Evolutionary conservation across 192 early-diverging fungal species (phyloP), one percentile per base, ranked within the genome.

Genomic region (Coemansia sp.): DNA sequence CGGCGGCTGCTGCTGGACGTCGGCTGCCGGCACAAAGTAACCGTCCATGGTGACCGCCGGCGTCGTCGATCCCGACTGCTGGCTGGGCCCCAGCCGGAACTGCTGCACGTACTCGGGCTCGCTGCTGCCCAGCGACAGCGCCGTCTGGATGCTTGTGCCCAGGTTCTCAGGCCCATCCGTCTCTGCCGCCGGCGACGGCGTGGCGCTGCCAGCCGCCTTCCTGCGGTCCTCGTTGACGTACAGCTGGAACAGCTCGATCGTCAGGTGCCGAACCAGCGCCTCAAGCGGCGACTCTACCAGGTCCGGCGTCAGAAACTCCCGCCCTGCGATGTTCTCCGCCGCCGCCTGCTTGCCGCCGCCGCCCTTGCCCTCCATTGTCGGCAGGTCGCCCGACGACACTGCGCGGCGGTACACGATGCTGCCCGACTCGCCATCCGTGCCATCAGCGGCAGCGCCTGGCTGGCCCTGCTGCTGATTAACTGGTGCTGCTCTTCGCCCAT

Each of bases 31-130:
- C 52, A 70, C 52, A 76, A 82, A 82, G 57, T 82, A 82, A 25
- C 79, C 79, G 29, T 82, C 79, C 73, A 82, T 76, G 0, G 79
- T 76, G 37, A 82, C 79, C 0, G 79, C 74, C 9, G 79, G 79
- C 36, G 79, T 76, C 19, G 48, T 63, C 17, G 79, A 70, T 2
- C 74, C 79, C 0, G 79, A 76, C 31, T 64, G 56, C 64, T 67
- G 25, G 57, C 74, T 76, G 30, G 79, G 79, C 1, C 73, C 79
- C n/a, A 82, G 70, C 2, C 74, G 70, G 65, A 82, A 82, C 64
- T 82, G 79, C 64, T 82, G 79, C 15, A 82, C 65, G 54, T 70
- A 76, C 6, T 70, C 76, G 10, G 62, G 57, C 30, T 57, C 64
- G 0, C 63, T 59, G 19, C 66, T 53, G 53, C 67, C 62, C 2